Percentiles rank a stretch among this genome's conserved stretches.
Conservation (phyloP, 495 filamentous ascomycete genomes). For the Chaetomidium leptoderma region DNA sequence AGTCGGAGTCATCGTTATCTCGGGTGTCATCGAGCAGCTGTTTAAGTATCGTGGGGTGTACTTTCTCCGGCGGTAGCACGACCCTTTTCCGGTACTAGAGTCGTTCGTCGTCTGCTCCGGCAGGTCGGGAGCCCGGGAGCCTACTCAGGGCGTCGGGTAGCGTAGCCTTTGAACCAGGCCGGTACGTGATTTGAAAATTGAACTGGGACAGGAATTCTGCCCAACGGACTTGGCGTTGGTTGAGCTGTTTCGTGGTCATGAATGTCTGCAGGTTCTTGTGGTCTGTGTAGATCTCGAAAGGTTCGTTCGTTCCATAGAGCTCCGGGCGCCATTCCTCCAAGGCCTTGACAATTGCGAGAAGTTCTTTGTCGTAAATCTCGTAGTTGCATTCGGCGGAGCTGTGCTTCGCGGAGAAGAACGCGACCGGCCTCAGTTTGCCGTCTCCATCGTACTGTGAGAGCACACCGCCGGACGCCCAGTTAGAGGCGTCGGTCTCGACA, state of each 20-base stretch:
- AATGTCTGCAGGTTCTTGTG: conserved; percentile 11
- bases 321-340: conserved; percentile 9
- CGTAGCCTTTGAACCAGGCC: not conserved
- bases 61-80: not conserved
- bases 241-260: not conserved
- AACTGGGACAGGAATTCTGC: conserved; percentile 8
- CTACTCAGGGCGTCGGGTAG: not conserved
- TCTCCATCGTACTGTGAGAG: not conserved
- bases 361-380: conserved; percentile 24
- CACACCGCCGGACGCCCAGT: not conserved
- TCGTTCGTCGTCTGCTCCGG: not conserved
- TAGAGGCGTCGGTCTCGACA: not conserved
- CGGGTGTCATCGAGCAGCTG: not conserved
- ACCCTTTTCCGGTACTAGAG: not conserved
- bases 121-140: not conserved
- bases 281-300: conserved; percentile 5
- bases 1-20: not conserved
- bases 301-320: not conserved
- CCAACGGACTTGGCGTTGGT: conserved; percentile 2
- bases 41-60: not conserved
- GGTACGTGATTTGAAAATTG: not conserved
- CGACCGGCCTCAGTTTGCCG: not conserved
- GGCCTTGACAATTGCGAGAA: conserved; percentile 5
- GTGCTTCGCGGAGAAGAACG: conserved; percentile 19
- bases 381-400: conserved; percentile 25